These are phyloP conservation scores for Sphagnum magellanicum DNA, from an alignment of 228 moss, liverwort and hornwort genomes.

Conservation along the genomic window DNA sequence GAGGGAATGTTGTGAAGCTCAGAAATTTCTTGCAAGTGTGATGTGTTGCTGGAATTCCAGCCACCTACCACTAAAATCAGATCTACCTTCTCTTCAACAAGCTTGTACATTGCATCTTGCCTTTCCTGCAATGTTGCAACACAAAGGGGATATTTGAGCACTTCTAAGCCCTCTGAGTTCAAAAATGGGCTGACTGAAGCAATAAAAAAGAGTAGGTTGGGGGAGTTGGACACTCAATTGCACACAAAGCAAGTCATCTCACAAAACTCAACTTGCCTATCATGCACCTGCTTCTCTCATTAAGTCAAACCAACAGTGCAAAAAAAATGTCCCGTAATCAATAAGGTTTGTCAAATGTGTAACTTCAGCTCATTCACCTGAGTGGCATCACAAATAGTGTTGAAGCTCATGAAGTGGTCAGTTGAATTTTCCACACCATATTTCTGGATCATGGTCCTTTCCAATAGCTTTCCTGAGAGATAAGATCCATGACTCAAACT, in stretches of 20 bases:
- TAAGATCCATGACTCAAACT: no score
- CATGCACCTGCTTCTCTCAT: no score
- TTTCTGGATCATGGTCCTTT: constrained; percentile 88
- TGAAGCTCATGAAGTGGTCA: constrained; percentile 92
- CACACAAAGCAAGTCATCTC: no score
- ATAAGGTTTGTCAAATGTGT: no score
- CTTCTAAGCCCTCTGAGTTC: no score
- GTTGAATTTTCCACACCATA: constrained; percentile 68
- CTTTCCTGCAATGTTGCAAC: constrained; percentile 51
- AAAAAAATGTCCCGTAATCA: no score
- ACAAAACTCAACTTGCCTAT: no score
- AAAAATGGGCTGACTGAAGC: no score
- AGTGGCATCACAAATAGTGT: constrained; percentile 98
- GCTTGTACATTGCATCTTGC: constrained; percentile 90
- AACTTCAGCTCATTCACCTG: constrained; percentile 30
- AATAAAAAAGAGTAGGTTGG: no score
- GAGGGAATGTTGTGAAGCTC: constrained; percentile 81
- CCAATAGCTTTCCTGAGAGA: constrained; percentile 62
- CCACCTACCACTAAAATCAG: constrained; percentile 92
- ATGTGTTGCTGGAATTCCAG: constrained; percentile 97
- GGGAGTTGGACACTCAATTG: no score
- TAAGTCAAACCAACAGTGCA: no score
- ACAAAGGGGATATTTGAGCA: no score
- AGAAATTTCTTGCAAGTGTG: constrained; percentile 93
- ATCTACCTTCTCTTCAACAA: constrained; percentile 76